phyloP scores from a whole-genome alignment of 164 flowering plant species.

The Stephania cephalantha region DNA sequence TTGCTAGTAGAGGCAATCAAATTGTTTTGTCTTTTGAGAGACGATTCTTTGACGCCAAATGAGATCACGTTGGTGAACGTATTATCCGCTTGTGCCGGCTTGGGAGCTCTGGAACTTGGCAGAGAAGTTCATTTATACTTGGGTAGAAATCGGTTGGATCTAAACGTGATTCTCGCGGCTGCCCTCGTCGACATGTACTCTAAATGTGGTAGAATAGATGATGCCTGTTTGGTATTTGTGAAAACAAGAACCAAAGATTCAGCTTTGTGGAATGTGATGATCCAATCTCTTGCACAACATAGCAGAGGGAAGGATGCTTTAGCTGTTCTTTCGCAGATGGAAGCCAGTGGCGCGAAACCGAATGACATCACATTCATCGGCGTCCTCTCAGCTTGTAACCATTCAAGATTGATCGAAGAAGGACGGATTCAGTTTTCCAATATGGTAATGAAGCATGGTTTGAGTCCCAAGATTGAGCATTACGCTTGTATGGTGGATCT shows the following conservation, averaged over 20 bases:
- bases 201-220: conserved; percentile 24
- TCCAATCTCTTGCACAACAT: conserved; percentile 20
- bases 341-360: conserved; percentile 14
- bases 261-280: conserved; percentile 28
- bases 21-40: conserved; percentile 25
- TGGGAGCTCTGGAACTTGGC: conserved; percentile 34
- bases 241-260: conserved; percentile 20
- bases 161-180: conserved; percentile 35
- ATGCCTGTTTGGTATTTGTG: conserved; percentile 28
- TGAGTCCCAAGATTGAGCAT: conserved; percentile 27
- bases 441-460: conserved; percentile 15
- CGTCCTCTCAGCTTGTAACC: conserved; percentile 26
- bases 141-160: conserved; percentile 17
- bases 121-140: conserved; percentile 24
- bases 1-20: conserved; percentile 24
- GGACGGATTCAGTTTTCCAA: conserved; percentile 18
- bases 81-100: conserved; percentile 36
- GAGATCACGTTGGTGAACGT: conserved; percentile 35
- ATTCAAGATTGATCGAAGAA: conserved; percentile 25
- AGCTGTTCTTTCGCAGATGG: conserved; percentile 22
- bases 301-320: conserved; percentile 25
- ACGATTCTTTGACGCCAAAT: conserved; percentile 21
- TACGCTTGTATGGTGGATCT: conserved; percentile 33
- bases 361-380: conserved; percentile 29
- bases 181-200: conserved; percentile 36